Conservation (phyloP, 2,329 filamentous ascomycete species). For the Verruconis gallopava region DNA sequence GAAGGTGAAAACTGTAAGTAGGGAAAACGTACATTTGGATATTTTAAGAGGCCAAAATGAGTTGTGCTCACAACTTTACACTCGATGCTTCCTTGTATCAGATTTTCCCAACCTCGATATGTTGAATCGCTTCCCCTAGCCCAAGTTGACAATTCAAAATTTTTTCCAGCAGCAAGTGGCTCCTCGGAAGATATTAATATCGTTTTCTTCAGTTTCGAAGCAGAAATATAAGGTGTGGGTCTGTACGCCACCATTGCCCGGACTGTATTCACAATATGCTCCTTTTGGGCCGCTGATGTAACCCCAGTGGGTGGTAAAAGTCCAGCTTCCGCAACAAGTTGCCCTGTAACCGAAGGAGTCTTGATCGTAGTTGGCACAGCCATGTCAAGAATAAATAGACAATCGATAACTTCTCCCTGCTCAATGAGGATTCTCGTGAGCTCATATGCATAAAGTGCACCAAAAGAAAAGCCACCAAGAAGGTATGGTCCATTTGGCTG, state of each 20-base stretch:
- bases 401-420: conserved; percentile 16
- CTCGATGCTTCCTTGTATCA: background rate
- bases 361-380: conserved; percentile 12
- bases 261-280: background rate
- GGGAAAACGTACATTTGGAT: background rate
- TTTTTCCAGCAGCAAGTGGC: background rate
- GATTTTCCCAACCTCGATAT: background rate
- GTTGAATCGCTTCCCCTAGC: background rate
- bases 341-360: background rate
- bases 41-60: background rate
- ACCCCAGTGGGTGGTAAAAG: background rate
- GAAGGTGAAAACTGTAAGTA: too few relatives aligned
- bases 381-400: conserved; percentile 19
- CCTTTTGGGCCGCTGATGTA: background rate
- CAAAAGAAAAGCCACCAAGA: conserved; percentile 66
- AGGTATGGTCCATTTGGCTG: conserved; percentile 45
- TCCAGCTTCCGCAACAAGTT: background rate
- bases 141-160: background rate
- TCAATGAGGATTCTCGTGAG: conserved; percentile 15
- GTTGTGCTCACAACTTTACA: background rate
- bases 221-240: background rate
- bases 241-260: background rate
- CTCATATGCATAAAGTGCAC: conserved; percentile 53
- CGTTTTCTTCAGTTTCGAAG: background rate
- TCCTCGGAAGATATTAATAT: background rate